These are phyloP conservation scores for Rhynchosporium secalis DNA, from an alignment of 2,329 filamentous ascomycete genomes.

Conservation along the genomic window DNA sequence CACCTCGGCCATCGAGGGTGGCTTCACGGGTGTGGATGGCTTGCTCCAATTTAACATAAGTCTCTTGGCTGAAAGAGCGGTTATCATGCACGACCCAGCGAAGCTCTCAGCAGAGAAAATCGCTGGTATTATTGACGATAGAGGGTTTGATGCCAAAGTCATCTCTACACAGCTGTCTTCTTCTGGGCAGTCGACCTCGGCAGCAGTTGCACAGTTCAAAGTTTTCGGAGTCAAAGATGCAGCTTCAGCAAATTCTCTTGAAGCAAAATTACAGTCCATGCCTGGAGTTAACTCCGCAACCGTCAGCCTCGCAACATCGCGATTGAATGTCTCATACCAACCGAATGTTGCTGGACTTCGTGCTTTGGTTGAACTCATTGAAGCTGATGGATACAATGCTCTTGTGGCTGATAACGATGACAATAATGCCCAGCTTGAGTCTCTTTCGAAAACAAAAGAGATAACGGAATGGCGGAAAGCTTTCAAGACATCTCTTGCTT, in stretches of 20 bases:
- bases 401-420: constrained; percentile 89
- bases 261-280: constrained; percentile 63
- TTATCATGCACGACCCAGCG: constrained; percentile 77
- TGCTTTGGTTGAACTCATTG: constrained; percentile 77
- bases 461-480: constrained; percentile 89
- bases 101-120: constrained; percentile 74
- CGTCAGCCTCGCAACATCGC: constrained; percentile 71
- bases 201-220: constrained; percentile 73
- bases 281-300: constrained; percentile 74
- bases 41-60: constrained; percentile 92
- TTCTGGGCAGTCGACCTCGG: constrained; percentile 53
- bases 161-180: constrained; percentile 70
- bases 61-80: constrained; percentile 85
- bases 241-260: constrained; percentile 69
- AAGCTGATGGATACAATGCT: constrained; percentile 83
- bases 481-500: constrained; percentile 74
- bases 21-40: constrained; percentile 75
- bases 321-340: constrained; percentile 72
- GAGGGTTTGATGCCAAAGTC: constrained; percentile 84
- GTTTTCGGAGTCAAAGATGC: constrained; percentile 77
- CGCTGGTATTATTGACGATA: constrained; percentile 79
- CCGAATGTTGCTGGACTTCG: constrained; percentile 74
- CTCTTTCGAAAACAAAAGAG: constrained; percentile 92
- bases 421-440: constrained; percentile 95
- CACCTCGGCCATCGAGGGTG: constrained; percentile 84